Conservation (phyloP, 768 basidiomycete species). For the Russula virescens region DNA sequence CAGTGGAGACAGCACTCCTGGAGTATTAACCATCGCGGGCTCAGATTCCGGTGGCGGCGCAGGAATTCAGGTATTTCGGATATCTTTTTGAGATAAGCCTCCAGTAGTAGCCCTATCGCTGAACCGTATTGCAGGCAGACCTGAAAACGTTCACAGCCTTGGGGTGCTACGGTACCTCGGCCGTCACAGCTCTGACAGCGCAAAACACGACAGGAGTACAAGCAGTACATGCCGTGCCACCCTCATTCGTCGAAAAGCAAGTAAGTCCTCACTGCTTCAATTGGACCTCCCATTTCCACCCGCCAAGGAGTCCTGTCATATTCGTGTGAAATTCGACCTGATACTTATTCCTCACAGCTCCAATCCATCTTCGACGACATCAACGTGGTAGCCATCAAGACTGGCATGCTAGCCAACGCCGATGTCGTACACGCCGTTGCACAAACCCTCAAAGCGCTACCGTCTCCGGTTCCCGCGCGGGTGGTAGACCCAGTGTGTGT, state of each 20-base stretch:
- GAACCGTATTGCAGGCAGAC: conserved; percentile 54
- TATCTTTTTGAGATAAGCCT: neutral
- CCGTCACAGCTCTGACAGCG: conserved; percentile 79
- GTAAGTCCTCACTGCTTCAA: conserved; percentile 34
- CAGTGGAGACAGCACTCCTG: conserved; percentile 13
- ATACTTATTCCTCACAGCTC: conserved; percentile 42
- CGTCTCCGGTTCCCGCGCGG: conserved; percentile 44
- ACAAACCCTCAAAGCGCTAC: conserved; percentile 40
- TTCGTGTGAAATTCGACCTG: too few relatives aligned
- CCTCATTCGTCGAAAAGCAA: conserved; percentile 71
- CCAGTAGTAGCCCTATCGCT: neutral
- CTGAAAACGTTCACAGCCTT: conserved; percentile 78
- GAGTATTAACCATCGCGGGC: conserved; percentile 69
- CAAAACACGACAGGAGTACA: conserved; percentile 88
- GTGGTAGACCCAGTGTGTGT: conserved; percentile 90
- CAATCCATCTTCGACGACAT: conserved; percentile 67
- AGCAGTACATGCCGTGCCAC: conserved; percentile 59
- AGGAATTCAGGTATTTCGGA: conserved; percentile 74
- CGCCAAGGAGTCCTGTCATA: too few relatives aligned
- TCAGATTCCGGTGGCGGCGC: conserved; percentile 84
- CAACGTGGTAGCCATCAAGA: conserved; percentile 69
- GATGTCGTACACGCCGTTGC: conserved; percentile 49
- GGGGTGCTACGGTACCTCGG: conserved; percentile 74
- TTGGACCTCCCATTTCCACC: neutral
- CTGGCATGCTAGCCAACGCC: conserved; percentile 79